Evolutionary conservation across 805 yeast species (phyloP), one percentile per base, ranked within the genome.

Genomic region (Candida montana): DNA sequence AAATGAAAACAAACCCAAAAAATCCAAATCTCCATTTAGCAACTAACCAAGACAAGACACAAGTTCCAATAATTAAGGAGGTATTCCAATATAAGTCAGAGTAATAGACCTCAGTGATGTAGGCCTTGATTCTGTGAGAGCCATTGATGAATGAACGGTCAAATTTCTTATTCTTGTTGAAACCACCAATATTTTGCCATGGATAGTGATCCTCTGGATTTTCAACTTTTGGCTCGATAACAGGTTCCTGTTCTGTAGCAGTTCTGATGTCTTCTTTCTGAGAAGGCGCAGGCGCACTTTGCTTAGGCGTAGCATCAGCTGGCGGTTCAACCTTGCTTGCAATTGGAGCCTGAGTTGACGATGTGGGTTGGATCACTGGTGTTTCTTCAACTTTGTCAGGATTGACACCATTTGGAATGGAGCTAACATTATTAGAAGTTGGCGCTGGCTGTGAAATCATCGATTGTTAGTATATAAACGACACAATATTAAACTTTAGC

Each of bases 51-150:
- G 88, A 68, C 55, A 79, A 79, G 59, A 82, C 71, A 60, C 89
- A 83, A 10, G 86, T 79, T 9, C 89, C 88, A 21, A 82, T 55
- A 46, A 81, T 69, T 23, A 81, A 52, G 0, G 79, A 72, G 23
- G 80, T 70, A 65, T 84, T 84, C 74, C 79, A 78, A 61, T 80
- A 83, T 69, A 81, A 72, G 59, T 85, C 95, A 12, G 81, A 77
- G 50, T 72, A 79, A 53, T 81, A 81, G 41, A 74, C 81, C 59
- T 85, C 93, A 38, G 71, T 56, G 31, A 85, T 76, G 49, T 81
- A 85, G 15, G 73, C 67, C 54, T 77, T 79, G 32, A 83, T 61
- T 3, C 63, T 57, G 24, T 64, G 62, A 23, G 71, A 53, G 31
- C 54, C 52, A 21, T 47, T 42, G 11, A 58, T 33, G 35, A 54